These are phyloP conservation scores for Sugiyamaella sp. DNA, from an alignment of 1,139 yeast genomes.

Conservation along the genomic window DNA sequence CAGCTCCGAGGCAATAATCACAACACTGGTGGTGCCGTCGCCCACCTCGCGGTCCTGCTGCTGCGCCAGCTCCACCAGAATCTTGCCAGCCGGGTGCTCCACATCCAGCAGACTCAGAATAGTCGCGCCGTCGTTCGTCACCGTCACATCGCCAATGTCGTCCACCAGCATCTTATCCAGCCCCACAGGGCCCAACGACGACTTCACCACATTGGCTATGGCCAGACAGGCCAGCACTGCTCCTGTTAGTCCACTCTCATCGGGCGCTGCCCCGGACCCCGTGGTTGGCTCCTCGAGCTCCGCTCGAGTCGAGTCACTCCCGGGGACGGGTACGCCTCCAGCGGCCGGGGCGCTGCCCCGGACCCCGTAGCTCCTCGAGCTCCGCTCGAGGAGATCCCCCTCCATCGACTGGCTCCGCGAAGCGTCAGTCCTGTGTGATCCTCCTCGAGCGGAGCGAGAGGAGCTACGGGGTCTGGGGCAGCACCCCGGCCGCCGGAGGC, in stretches of 20 bases:
- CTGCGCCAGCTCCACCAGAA: slow-evolving; percentile 94
- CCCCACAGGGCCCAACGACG: slow-evolving; percentile 98
- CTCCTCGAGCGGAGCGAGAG: no score
- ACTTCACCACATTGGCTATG: slow-evolving; percentile 95
- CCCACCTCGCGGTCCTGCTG: slow-evolving; percentile 99
- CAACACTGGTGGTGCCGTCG: slow-evolving; percentile 92
- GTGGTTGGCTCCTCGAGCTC: no score
- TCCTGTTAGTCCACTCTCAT: no score
- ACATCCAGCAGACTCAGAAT: slow-evolving; percentile 88
- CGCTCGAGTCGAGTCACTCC: no score
- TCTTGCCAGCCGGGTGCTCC: slow-evolving; percentile 98
- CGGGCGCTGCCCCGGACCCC: no score
- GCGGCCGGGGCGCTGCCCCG: no score
- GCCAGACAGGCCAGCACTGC: slow-evolving; percentile 85
- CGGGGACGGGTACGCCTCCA: no score
- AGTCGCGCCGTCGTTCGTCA: slow-evolving; percentile 98
- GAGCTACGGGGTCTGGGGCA: no score
- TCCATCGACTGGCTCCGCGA: no score
- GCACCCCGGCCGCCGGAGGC: not conserved
- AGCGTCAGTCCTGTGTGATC: no score
- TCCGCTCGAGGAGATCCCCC: no score
- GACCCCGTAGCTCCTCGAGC: no score
- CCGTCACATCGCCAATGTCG: slow-evolving; percentile 98
- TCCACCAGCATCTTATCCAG: slow-evolving; percentile 98
- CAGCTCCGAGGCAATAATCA: slow-evolving; percentile 90